Conservation (phyloP, 2,329 filamentous ascomycete species). For the Stylonectria norvegica region DNA sequence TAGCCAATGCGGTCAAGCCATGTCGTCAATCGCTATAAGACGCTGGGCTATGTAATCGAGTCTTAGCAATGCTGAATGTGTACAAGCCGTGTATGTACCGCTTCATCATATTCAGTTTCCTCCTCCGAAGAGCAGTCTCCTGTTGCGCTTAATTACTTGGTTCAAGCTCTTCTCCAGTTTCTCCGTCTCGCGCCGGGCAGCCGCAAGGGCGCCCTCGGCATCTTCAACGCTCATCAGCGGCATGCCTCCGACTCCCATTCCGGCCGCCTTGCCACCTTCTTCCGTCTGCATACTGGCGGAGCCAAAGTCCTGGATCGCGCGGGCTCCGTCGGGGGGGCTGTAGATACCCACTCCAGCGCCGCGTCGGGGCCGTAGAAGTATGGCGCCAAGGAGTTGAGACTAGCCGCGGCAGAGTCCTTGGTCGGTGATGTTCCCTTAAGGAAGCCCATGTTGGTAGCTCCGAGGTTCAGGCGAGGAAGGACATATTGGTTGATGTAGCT, state of each 20-base stretch:
- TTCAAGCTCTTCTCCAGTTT: conserved; percentile 60
- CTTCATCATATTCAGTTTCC: too few species aligned
- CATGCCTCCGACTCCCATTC: conserved; percentile 39
- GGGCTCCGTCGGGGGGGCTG: conserved; percentile 35
- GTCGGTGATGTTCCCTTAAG: conserved; percentile 35
- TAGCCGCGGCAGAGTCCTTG: conserved; percentile 47
- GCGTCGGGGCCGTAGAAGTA: conserved; percentile 53
- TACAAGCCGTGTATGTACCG: too few species aligned
- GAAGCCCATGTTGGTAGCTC: conserved; percentile 43
- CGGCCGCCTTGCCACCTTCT: conserved; percentile 30
- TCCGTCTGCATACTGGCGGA: conserved; percentile 26
- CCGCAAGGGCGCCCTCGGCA: conserved; percentile 52
- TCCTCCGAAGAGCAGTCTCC: conserved; percentile 45
- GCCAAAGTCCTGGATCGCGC: conserved; percentile 34
- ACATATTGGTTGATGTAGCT: conserved; percentile 69
- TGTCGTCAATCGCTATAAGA: too few species aligned
- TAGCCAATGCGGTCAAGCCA: too few species aligned
- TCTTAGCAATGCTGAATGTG: too few species aligned
- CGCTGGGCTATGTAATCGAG: too few species aligned
- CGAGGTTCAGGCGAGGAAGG: conserved; percentile 56
- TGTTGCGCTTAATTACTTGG: conserved; percentile 58
- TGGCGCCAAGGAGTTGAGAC: conserved; percentile 52
- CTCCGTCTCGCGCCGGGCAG: conserved; percentile 58
- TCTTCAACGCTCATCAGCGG: conserved; percentile 61
- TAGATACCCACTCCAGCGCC: conserved; percentile 45